phyloP scores from a whole-genome alignment of 208 protist genomes.

The Herpetomonas muscarum region DNA sequence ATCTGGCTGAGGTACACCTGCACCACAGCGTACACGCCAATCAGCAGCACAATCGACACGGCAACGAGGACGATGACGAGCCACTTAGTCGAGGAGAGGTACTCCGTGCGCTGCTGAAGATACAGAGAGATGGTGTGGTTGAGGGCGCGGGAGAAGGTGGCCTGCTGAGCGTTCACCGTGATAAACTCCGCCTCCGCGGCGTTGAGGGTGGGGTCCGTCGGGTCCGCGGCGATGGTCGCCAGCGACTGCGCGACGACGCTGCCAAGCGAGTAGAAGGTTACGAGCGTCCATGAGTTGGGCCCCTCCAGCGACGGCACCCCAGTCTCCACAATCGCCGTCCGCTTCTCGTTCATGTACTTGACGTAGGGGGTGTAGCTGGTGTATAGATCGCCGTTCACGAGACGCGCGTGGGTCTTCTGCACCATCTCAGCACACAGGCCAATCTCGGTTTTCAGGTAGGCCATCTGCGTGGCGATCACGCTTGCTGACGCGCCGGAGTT shows the following conservation, averaged over 20 bases:
- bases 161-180: slow-evolving; percentile 3
- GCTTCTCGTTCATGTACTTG: slow-evolving; percentile 3
- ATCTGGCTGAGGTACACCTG: slow-evolving; percentile 7
- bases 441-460: neutral
- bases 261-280: slow-evolving; percentile 6
- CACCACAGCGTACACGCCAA: slow-evolving; percentile 2
- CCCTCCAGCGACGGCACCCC: slow-evolving; percentile 14
- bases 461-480: neutral
- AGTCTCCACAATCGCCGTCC: slow-evolving; percentile 5
- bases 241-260: neutral
- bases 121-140: slow-evolving; percentile 6
- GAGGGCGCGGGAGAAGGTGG: slow-evolving; percentile 5
- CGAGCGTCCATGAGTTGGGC: neutral
- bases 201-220: neutral
- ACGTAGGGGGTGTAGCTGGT: neutral
- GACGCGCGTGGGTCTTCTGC: slow-evolving; percentile 1
- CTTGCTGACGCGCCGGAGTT: neutral
- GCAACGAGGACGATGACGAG: slow-evolving; percentile 8
- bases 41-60: slow-evolving; percentile 8
- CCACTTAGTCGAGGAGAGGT: slow-evolving; percentile 6
- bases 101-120: slow-evolving; percentile 2
- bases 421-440: neutral
- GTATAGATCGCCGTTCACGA: slow-evolving; percentile 5
- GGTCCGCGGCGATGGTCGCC: neutral
- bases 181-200: slow-evolving; percentile 1